Evolutionary conservation across 192 early-diverging fungal genomes (phyloP), one percentile per base, ranked within the genome.

Genomic region (Backusella macrospora): DNA sequence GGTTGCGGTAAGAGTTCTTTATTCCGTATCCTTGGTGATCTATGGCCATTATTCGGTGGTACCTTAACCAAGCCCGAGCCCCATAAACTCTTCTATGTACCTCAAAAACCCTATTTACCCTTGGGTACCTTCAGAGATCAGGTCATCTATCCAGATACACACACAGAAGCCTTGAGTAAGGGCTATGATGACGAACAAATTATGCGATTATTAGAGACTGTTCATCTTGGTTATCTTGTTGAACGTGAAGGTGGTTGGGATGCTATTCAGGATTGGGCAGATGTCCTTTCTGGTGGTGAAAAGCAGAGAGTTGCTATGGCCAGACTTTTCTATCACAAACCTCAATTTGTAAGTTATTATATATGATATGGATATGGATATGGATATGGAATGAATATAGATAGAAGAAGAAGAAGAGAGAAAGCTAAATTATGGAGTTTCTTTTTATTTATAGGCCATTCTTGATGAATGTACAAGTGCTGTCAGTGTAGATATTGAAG

Each of bases 71-170:
- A 89, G 59, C 88, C 88, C 15, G 73, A 81, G 12, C 75, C 86
- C 34, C 83, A 82, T 16, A 87, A 88, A 75, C 83, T 96, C 49
- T 93, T 96, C 66, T 96, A 96, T 80, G 90, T 96, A 5, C 94
- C 94, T n/a, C 94, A 96, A 73, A 90, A 92, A 49, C 94, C 94
- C 7, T 95, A 95, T 75, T 80, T 95, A 48, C 85, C 92, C 18
- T 48, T 92, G 42, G 92, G 94, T 9, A 94, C 90, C 2, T 84
- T 96, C 75, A 84, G 94, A 43, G 93, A 95, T 78, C 92, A 94
- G 68, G 83, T 96, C 10, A 96, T 93, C 65, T 96, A 96, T 72
- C 94, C 94, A 7, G 88, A 95, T 80, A 93, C 91, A n/a, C 82
- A 79, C 70, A 71, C 74, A 38, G 86, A 93, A 45, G 92, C 93